A percentile compares a stretch with the other conserved stretches of the same genome.
phyloP scores from a whole-genome alignment of 371 early-diverging fungal species.

The Nematocida sp. region DNA sequence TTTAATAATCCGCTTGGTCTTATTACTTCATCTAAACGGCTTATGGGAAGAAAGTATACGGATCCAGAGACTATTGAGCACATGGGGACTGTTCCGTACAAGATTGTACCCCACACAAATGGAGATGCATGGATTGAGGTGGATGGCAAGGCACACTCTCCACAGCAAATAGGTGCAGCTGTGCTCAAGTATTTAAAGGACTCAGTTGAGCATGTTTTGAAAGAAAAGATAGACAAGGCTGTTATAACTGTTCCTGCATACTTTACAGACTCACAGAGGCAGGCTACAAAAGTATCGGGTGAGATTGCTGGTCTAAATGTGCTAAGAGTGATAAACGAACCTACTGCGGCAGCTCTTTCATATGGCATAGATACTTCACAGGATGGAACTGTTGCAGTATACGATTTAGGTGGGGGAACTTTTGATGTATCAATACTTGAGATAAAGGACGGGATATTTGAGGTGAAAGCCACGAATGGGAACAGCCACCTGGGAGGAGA shows the following conservation, averaged over 20 bases:
- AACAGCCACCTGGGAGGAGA: constrained; percentile 91
- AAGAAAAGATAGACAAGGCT: constrained; percentile 76
- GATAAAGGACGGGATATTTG: constrained; percentile 91
- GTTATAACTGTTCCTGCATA: constrained; percentile 91
- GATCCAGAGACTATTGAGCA: constrained; percentile 83
- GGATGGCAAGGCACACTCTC: constrained; percentile 82
- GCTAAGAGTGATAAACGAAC: constrained; percentile 94
- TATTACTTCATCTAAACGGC: constrained; percentile 85
- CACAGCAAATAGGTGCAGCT: constrained; percentile 86
- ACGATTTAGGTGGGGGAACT: constrained; percentile 98
- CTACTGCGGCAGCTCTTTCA: constrained; percentile 95
- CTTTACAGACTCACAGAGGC: constrained; percentile 91
- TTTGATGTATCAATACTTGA: constrained; percentile 97
- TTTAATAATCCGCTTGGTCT: constrained; percentile 88
- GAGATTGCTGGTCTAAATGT: constrained; percentile 89
- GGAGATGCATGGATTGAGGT: constrained; percentile 96
- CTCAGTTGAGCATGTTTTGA: constrained; percentile 80
- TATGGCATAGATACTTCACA: constrained; percentile 91
- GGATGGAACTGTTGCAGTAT: constrained; percentile 91
- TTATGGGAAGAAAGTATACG: constrained; percentile 85
- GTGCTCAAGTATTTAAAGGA: constrained; percentile 90
- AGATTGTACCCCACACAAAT: constrained; percentile 81
- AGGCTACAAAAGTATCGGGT: constrained; percentile 96
- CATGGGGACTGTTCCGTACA: constrained; percentile 80
- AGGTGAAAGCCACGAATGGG: constrained; percentile 79